Conservation (phyloP, 1,284 basidiomycete species). For the Ganoderma lucidum region DNA sequence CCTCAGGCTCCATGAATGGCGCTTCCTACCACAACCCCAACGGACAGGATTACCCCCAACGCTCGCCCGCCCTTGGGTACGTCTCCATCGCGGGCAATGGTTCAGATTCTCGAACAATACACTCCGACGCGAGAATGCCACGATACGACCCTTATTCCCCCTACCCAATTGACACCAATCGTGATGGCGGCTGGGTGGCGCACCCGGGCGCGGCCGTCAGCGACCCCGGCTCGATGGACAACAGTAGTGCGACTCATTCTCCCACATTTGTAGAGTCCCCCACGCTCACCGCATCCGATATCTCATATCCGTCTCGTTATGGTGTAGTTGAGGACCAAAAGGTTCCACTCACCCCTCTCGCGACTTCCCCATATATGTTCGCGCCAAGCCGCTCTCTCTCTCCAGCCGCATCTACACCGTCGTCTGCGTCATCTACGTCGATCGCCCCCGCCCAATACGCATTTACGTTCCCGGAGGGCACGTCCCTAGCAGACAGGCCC, state of each 20-base stretch:
- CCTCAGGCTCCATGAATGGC: conserved; percentile 46
- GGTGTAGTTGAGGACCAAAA: conserved; percentile 69
- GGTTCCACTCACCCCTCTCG: conserved; percentile 60
- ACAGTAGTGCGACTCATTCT: conserved; percentile 58
- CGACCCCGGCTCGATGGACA: conserved; percentile 51
- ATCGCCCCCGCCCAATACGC: conserved; percentile 70
- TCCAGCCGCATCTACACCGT: conserved; percentile 70
- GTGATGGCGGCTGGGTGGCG: conserved; percentile 64
- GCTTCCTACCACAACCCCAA: conserved; percentile 50
- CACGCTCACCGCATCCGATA: conserved; percentile 62
- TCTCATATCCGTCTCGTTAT: conserved; percentile 61
- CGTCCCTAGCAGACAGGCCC: conserved; percentile 59
- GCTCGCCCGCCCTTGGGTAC: conserved; percentile 57
- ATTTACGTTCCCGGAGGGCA: conserved; percentile 63
- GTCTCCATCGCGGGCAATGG: conserved; percentile 45
- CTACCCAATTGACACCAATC: conserved; percentile 57
- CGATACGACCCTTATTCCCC: conserved; percentile 62
- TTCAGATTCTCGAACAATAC: conserved; percentile 42
- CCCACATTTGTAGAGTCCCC: conserved; percentile 65
- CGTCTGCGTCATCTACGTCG: conserved; percentile 66
- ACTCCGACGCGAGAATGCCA: conserved; percentile 48
- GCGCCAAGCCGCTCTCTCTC: conserved; percentile 75
- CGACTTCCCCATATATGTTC: conserved; percentile 66
- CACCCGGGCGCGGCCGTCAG: conserved; percentile 51
- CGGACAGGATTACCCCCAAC: conserved; percentile 49